Conservation (phyloP, 1,284 basidiomycete species). For the Schizopora paradoxa region DNA sequence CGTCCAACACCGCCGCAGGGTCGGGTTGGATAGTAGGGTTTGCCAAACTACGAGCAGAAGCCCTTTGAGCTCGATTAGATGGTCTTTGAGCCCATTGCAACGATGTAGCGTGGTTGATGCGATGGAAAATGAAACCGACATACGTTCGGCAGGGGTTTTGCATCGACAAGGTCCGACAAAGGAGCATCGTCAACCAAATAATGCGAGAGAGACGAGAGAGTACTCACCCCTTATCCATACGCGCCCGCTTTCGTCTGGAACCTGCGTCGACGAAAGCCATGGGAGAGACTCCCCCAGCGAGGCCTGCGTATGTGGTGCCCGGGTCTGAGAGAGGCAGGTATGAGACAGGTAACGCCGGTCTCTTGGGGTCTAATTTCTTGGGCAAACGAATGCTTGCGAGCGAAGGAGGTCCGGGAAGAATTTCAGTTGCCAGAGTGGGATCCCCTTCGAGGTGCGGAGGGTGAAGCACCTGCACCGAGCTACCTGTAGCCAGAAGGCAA, state of each 20-base stretch:
- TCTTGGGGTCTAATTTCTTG: conserved; percentile 71
- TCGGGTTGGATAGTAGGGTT: conserved; percentile 28
- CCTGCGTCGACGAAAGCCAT: conserved; percentile 54
- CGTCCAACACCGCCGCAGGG: conserved; percentile 35
- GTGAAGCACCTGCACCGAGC: conserved; percentile 53
- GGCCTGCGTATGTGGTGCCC: conserved; percentile 72
- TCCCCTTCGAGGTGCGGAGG: conserved; percentile 76
- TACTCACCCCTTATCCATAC: conserved; percentile 64
- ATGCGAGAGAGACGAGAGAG: conserved; percentile 19
- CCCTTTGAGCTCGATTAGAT: conserved; percentile 67
- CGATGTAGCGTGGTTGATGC: neutral
- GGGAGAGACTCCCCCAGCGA: conserved; percentile 49
- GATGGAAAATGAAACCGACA: conserved; percentile 8
- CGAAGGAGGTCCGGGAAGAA: conserved; percentile 75
- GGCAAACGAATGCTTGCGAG: conserved; percentile 55
- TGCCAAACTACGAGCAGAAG: conserved; percentile 58
- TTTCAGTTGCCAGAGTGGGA: conserved; percentile 71
- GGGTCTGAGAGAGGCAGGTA: conserved; percentile 77
- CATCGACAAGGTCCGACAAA: neutral
- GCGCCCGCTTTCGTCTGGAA: conserved; percentile 62
- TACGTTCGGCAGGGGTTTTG: conserved; percentile 9
- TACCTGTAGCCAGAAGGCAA: conserved; percentile 9
- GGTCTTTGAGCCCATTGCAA: conserved; percentile 15
- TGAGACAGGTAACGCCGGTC: conserved; percentile 56
- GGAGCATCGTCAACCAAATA: neutral